A percentile compares a stretch with the other conserved stretches of the same genome.
phyloP scores from a whole-genome alignment of 306 rosid species.

The Cucurbita pepo region DNA sequence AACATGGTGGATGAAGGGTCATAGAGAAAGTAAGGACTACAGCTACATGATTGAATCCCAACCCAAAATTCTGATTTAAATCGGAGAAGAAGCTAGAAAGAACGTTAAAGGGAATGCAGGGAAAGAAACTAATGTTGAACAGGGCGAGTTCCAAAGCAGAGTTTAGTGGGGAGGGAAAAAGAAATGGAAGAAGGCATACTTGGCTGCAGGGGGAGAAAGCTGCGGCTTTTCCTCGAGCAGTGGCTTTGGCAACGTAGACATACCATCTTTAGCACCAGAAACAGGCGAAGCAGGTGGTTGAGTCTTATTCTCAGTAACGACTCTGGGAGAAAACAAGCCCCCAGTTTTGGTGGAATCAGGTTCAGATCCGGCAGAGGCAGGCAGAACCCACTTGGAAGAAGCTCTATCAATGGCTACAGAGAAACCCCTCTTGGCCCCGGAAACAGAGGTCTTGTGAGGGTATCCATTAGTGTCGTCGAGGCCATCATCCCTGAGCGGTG shows the following conservation, averaged over 20 bases:
- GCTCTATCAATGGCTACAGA: slow-evolving; percentile 67
- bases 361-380: slow-evolving; percentile 61
- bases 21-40: neutral
- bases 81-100: neutral
- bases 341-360: slow-evolving; percentile 35
- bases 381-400: slow-evolving; percentile 53
- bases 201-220: slow-evolving; percentile 52
- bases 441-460: slow-evolving; percentile 30
- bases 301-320: slow-evolving; percentile 16
- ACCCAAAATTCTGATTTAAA: no score
- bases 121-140: neutral
- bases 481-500: slow-evolving; percentile 46
- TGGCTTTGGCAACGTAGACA: slow-evolving; percentile 37
- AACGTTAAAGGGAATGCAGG: neutral
- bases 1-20: neutral
- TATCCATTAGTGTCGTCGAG: slow-evolving; percentile 14
- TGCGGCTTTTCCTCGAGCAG: slow-evolving; percentile 60
- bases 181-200: slow-evolving; percentile 21
- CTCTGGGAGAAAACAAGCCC: slow-evolving; percentile 49
- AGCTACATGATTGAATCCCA: no score
- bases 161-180: neutral
- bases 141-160: neutral
- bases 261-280: slow-evolving; percentile 35
- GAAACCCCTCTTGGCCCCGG: slow-evolving; percentile 83
- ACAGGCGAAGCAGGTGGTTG: slow-evolving; percentile 25